phyloP scores from a whole-genome alignment of 306 rosid species.

The Acacia confusa region DNA sequence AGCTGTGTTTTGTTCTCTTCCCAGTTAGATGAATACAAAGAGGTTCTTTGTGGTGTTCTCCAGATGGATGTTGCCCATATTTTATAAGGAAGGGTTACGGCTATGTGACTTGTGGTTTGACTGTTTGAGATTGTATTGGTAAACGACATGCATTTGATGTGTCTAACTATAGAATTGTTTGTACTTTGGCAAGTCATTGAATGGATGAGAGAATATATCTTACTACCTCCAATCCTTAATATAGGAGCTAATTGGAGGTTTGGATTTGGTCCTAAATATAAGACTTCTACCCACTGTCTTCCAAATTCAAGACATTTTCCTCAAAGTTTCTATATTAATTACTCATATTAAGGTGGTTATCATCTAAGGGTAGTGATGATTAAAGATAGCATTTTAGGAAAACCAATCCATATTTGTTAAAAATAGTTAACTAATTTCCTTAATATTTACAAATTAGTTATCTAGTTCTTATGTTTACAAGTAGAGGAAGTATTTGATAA shows the following conservation, averaged over 20 bases:
- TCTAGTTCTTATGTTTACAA: no score
- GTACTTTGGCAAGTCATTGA: neutral
- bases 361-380: no score
- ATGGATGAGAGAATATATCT: neutral
- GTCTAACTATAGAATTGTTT: neutral
- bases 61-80: neutral
- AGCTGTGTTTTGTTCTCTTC: neutral
- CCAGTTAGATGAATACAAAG: neutral
- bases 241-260: no score
- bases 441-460: no score
- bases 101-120: neutral
- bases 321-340: no score
- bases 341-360: no score
- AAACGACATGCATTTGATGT: neutral
- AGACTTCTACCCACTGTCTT: no score
- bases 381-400: no score
- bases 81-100: neutral
- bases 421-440: no score
- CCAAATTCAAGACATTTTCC: no score
- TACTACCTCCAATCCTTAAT: neutral
- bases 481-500: neutral
- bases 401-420: no score
- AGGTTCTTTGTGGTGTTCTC: neutral
- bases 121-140: neutral
- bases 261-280: no score